A percentile compares a stretch with the other conserved stretches of the same genome.
Evolutionary conservation across 257 asterid species (phyloP).

Genomic region (Vinca minor): DNA sequence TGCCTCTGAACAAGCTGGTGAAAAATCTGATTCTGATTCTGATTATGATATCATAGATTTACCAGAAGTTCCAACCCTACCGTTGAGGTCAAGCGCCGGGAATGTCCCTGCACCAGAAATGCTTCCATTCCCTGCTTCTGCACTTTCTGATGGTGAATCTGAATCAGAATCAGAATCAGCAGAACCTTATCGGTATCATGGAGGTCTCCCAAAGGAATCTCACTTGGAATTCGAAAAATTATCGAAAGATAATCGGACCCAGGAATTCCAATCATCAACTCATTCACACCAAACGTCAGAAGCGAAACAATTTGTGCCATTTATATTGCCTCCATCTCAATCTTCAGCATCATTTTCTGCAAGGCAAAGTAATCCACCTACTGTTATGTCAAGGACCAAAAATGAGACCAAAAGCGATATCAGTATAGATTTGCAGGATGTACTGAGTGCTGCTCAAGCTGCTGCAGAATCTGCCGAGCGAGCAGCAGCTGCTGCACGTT

Average conservation of each 20-base stretch:
- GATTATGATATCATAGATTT: slow-evolving; percentile 56
- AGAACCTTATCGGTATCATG: slow-evolving; percentile 19
- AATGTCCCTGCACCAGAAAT: slow-evolving; percentile 52
- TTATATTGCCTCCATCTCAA: slow-evolving; percentile 51
- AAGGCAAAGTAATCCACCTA: slow-evolving; percentile 19
- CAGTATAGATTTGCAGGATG: slow-evolving; percentile 56
- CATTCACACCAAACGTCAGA: slow-evolving; percentile 18
- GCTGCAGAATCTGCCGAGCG: slow-evolving; percentile 88
- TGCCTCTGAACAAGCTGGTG: slow-evolving; percentile 33
- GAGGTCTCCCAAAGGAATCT: slow-evolving; percentile 15
- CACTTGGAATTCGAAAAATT: slow-evolving; percentile 7
- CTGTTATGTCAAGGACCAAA: slow-evolving; percentile 22
- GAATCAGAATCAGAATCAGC: slow-evolving; percentile 47
- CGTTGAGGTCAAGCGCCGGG: slow-evolving; percentile 41
- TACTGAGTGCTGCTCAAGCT: slow-evolving; percentile 77
- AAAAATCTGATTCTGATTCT: slow-evolving; percentile 47
- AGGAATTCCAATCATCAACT: slow-evolving; percentile 20
- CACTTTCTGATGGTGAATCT: slow-evolving; percentile 47
- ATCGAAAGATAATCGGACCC: slow-evolving; percentile 16
- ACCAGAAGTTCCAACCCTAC: slow-evolving; percentile 76
- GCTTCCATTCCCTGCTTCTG: slow-evolving; percentile 83
- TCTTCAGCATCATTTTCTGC: slow-evolving; percentile 25
- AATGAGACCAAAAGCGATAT: slow-evolving; percentile 26
- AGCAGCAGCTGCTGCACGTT: slow-evolving; percentile 89
- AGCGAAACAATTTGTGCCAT: slow-evolving; percentile 54